Evolutionary conservation across 352 stramenopile genomes (phyloP), one percentile per base, ranked within the genome.

Genomic region (Aphanomyces stellatus): DNA sequence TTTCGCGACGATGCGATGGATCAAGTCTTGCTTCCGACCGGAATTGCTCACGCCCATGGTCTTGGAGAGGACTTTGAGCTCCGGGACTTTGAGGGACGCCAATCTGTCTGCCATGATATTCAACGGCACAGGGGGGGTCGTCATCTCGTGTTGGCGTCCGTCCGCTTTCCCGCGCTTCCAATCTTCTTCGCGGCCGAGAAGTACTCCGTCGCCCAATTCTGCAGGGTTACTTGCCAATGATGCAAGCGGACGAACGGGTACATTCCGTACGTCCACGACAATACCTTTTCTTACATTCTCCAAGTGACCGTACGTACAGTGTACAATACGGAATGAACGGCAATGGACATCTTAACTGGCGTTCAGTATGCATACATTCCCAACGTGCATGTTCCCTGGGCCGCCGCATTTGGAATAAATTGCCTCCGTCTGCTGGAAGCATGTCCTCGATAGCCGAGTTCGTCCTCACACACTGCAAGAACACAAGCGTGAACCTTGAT

Each of bases 11-110:
- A 93, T 88, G 71, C 85, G 82, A 42, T 90, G 81, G 31, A 91
- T 80, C 48, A 93, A 77, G 61, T 93, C 85, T 43, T 76, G 78
- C 69, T 93, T 93, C 68, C 79, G 81, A 17, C 85, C 85, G 4
- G 79, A 87, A 46, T 80, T 82, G 67, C 77, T 65, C 56, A 93
- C 68, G 51, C 86, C 89, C 43, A 93, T 72, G 59, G 82, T 76
- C 59, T 77, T 74, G 30, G 91, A 75, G 55, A 93, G 74, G 72
- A 79, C 76, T 70, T 85, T 82, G 70, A 93, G 76, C 72, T 93
- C 82, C 25, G 80, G 81, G 61, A 93, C 78, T 35, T 57, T 57
- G 6, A 57, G 30, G 11, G 49, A 37, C 27, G 49, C 49, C 7
- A 57, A 30, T 15, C 49, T 33, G 25, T 57, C 49, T 7, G 17